Evolutionary conservation across 75 land plant species (phyloP).

Genomic region (Isoetes taiwanensis): DNA sequence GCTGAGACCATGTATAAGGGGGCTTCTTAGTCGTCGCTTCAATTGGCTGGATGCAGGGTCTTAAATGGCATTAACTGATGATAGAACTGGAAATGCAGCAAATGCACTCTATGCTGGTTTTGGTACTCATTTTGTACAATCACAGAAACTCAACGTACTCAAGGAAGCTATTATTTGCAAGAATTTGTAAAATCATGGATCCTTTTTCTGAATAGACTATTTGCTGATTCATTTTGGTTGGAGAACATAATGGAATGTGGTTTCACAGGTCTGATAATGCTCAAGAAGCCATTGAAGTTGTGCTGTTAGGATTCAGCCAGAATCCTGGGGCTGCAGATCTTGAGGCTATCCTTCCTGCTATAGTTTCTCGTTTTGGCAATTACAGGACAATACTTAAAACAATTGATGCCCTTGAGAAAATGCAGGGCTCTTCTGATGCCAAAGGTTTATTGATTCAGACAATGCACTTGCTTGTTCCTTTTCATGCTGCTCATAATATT

Average conservation of each 20-base stretch:
- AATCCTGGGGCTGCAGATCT: constrained; percentile 46
- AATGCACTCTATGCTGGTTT: constrained; percentile 83
- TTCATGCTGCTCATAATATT: too few relatives aligned
- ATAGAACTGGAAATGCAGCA: constrained; percentile 60
- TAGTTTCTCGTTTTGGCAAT: constrained; percentile 40
- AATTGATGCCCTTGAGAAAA: constrained; percentile 48
- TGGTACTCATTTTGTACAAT: constrained; percentile 82
- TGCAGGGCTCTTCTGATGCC: constrained; percentile 37
- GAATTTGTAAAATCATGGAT: constrained; percentile 42
- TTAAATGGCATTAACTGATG: constrained; percentile 82
- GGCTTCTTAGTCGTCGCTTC: too few relatives aligned
- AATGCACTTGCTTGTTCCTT: too few relatives aligned
- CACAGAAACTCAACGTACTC: constrained; percentile 47
- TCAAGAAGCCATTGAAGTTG: constrained; percentile 31
- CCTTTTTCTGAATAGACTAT: neutral
- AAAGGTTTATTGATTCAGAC: constrained; percentile 47
- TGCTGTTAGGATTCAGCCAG: constrained; percentile 30
- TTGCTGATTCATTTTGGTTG: neutral
- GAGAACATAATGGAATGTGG: neutral
- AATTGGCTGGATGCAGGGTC: constrained; percentile 55
- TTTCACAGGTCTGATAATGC: constrained; percentile 59
- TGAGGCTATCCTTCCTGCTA: constrained; percentile 48
- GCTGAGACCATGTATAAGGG: too few relatives aligned
- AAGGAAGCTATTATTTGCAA: constrained; percentile 47
- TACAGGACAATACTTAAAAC: constrained; percentile 42